Percentiles rank a stretch among this genome's conserved stretches.
Evolutionary conservation across 257 asterid genomes (phyloP).

Genomic region (Primulina eburnea): DNA sequence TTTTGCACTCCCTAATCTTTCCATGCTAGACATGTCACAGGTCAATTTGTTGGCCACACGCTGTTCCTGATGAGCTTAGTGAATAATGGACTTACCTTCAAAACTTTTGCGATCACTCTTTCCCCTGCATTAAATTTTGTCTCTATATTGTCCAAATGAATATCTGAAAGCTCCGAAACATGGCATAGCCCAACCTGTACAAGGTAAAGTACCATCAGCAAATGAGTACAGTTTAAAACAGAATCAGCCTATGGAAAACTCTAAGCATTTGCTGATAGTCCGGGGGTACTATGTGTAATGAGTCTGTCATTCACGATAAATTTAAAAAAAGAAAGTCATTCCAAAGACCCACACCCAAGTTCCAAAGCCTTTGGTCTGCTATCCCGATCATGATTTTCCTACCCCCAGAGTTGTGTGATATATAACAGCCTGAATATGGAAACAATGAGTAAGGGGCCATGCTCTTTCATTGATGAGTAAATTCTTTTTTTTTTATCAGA

Average conservation of each 20-base stretch:
- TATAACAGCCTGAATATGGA: neutral
- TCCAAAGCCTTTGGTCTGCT: no score
- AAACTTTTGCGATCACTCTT: slow-evolving; percentile 63
- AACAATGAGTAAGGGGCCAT: slow-evolving; percentile 5
- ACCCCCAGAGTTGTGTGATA: neutral
- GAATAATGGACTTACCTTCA: slow-evolving; percentile 59
- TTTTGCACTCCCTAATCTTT: neutral
- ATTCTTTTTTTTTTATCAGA: no score
- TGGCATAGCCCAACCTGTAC: slow-evolving; percentile 94
- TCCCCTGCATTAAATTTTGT: slow-evolving; percentile 66
- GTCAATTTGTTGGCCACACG: neutral
- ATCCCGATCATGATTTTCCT: no score
- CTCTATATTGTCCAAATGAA: slow-evolving; percentile 49
- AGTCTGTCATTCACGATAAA: no score
- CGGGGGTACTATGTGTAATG: no score
- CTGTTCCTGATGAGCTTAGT: neutral
- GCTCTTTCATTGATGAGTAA: slow-evolving; percentile 2
- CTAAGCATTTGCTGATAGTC: no score
- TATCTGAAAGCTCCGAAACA: slow-evolving; percentile 87
- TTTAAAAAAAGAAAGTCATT: no score
- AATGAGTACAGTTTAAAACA: slow-evolving; percentile 19
- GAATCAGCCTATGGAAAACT: neutral
- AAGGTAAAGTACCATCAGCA: slow-evolving; percentile 27
- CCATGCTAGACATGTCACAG: slow-evolving; percentile 15
- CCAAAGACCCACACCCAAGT: no score